Conservation (phyloP, 306 rosid genomes). For the Cicer judaicum region DNA sequence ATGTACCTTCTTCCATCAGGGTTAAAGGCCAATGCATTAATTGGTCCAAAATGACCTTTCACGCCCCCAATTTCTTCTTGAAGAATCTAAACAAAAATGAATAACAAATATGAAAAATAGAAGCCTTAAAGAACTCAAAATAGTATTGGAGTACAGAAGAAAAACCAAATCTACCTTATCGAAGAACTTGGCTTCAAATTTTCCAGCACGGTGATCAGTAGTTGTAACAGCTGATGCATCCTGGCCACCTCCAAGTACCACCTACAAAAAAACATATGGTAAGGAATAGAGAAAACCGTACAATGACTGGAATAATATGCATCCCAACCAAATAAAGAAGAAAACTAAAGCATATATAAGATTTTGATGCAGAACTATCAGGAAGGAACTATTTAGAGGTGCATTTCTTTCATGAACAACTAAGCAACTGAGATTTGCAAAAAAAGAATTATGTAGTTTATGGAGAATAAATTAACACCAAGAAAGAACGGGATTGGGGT, state of each 20-base stretch:
- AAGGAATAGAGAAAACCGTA: constrained; percentile 26
- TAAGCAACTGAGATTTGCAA: background rate
- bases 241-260: constrained; percentile 97
- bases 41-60: constrained; percentile 97
- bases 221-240: constrained; percentile 85
- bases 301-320: background rate
- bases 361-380: background rate
- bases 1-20: constrained; percentile 88
- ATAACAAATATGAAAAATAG: constrained; percentile 27
- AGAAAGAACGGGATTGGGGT: background rate
- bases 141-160: background rate
- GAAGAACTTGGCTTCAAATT: constrained; percentile 87
- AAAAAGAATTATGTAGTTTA: background rate
- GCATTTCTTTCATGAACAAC: background rate
- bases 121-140: background rate
- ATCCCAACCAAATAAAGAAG: background rate
- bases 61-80: constrained; percentile 98
- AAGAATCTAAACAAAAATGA: constrained; percentile 64
- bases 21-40: constrained; percentile 91
- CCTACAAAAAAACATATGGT: constrained; percentile 50
- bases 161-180: constrained; percentile 63
- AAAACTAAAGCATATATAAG: constrained; percentile 2
- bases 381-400: background rate
- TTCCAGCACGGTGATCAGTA: constrained; percentile 78
- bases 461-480: background rate